Conservation (phyloP, 2,329 filamentous ascomycete species). For the Trichoderma guizhouense region DNA sequence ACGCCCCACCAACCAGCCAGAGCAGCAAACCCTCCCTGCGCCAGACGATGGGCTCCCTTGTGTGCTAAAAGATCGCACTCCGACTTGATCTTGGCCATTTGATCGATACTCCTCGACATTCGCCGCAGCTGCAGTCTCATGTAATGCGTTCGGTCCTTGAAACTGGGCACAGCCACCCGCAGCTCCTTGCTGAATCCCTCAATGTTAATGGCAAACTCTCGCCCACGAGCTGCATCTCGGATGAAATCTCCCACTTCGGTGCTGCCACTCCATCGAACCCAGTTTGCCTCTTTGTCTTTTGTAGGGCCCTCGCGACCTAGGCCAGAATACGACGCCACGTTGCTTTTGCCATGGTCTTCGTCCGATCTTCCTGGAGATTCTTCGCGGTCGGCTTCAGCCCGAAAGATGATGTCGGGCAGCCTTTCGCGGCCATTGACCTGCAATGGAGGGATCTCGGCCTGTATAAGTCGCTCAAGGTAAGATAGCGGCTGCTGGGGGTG, state of each 20-base stretch:
- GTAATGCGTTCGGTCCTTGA: constrained; percentile 87
- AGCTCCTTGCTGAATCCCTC: constrained; percentile 66
- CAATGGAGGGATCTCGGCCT: constrained; percentile 76
- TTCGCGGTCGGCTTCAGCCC: constrained; percentile 69
- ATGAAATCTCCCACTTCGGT: constrained; percentile 96
- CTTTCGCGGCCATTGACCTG: constrained; percentile 63
- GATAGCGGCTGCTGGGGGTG: constrained; percentile 90
- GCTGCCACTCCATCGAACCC: constrained; percentile 83
- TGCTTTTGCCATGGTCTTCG: constrained; percentile 25
- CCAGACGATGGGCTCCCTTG: constrained; percentile 71
- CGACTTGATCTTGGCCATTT: constrained; percentile 69
- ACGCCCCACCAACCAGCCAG: constrained; percentile 76
- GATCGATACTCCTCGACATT: constrained; percentile 64
- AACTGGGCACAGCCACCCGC: constrained; percentile 77
- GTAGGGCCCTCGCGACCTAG: constrained; percentile 58
- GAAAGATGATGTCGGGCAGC: constrained; percentile 72
- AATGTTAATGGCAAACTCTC: constrained; percentile 81
- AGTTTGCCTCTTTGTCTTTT: constrained; percentile 45
- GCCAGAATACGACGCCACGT: constrained; percentile 69
- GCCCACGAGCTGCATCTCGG: constrained; percentile 77
- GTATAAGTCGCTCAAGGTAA: constrained; percentile 84
- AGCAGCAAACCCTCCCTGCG: constrained; percentile 72
- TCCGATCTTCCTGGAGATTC: constrained; percentile 37
- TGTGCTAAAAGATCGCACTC: constrained; percentile 79
- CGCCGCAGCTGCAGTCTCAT: constrained; percentile 73